phyloP scores from a whole-genome alignment of 345 rosid genomes.

The Dipteronia sinensis region DNA sequence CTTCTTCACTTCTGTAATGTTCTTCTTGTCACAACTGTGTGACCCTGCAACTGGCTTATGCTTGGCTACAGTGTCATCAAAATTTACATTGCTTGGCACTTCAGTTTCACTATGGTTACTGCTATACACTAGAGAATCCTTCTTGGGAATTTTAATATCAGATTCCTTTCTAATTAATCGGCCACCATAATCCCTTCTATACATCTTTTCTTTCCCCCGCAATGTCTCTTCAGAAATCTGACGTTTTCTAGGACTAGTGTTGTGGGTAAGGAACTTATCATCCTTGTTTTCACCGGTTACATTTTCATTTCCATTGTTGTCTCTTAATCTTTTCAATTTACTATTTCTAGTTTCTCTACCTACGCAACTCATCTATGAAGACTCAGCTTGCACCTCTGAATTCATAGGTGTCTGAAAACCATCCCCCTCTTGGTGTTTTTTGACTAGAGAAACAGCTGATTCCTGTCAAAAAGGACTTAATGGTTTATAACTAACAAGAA shows the following conservation, averaged over 20 bases:
- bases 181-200: neutral
- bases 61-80: constrained; percentile 20
- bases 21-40: neutral
- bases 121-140: neutral
- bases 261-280: neutral
- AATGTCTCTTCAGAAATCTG: constrained; percentile 20
- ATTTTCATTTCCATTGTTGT: neutral
- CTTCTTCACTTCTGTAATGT: constrained; percentile 15
- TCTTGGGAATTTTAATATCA: neutral
- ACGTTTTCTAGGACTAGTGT: constrained; percentile 17
- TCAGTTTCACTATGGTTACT: neutral
- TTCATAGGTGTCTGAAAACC: neutral
- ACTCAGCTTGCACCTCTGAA: neutral
- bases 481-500: neutral
- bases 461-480: constrained; percentile 16
- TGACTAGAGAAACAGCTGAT: neutral
- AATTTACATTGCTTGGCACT: constrained; percentile 15
- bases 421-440: neutral
- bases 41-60: constrained; percentile 1
- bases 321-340: neutral
- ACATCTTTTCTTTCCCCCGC: constrained; percentile 9
- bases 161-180: constrained; percentile 15
- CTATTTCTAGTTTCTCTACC: constrained; percentile 2
- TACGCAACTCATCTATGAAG: neutral
- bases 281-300: neutral